Conservation (phyloP, 2,329 filamentous ascomycete genomes). For the Paradendryphiella salina region DNA sequence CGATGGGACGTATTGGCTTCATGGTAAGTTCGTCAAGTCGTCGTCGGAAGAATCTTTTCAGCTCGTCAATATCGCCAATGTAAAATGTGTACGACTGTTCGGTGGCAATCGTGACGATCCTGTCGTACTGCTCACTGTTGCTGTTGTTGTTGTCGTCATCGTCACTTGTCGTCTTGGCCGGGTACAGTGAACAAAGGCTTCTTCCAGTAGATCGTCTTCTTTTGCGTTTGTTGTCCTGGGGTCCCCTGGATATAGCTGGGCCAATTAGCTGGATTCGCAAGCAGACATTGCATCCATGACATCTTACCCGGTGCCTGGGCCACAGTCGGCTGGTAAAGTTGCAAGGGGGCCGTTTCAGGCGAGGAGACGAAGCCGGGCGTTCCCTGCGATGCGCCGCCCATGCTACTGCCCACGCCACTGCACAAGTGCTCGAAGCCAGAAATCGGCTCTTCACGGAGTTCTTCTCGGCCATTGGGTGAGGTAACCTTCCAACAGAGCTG, state of each 20-base stretch:
- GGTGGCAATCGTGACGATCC: slow-evolving; percentile 12
- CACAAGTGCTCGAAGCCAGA: slow-evolving; percentile 35
- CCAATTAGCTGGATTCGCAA: slow-evolving; percentile 13
- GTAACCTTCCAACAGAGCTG: slow-evolving; percentile 21
- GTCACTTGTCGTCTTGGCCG: not conserved
- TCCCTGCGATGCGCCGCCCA: not conserved
- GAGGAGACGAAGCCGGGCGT: not conserved
- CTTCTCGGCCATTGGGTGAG: slow-evolving; percentile 27
- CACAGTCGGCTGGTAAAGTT: not conserved
- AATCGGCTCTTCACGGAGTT: slow-evolving; percentile 26
- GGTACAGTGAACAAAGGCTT: not conserved
- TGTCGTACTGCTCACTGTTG: not conserved
- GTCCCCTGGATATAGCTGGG: not conserved
- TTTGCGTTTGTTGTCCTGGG: slow-evolving; percentile 17
- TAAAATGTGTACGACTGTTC: slow-evolving; percentile 25
- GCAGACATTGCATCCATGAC: not conserved
- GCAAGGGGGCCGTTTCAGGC: not conserved
- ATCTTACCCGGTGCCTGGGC: slow-evolving; percentile 15
- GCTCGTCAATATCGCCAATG: slow-evolving; percentile 29
- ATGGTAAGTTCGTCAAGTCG: slow-evolving; percentile 40
- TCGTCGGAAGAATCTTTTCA: slow-evolving; percentile 28
- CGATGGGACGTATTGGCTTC: slow-evolving; percentile 38
- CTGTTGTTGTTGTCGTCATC: slow-evolving; percentile 16
- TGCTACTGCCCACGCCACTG: slow-evolving; percentile 12
- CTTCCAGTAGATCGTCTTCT: slow-evolving; percentile 18